phyloP scores from a whole-genome alignment of 1,284 basidiomycete genomes.

The Pascua sp. region DNA sequence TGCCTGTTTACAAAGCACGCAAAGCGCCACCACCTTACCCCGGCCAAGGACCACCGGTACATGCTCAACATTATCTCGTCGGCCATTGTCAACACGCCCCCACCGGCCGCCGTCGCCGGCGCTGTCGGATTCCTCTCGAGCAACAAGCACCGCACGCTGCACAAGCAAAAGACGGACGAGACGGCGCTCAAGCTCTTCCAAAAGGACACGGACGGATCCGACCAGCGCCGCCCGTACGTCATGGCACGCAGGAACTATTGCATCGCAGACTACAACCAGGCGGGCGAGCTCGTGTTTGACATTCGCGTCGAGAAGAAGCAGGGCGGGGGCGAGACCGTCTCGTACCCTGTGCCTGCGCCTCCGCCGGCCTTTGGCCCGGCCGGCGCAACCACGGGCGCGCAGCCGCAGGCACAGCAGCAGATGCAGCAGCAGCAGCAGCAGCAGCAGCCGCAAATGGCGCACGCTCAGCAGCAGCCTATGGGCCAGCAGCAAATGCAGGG shows the following conservation, averaged over 20 bases:
- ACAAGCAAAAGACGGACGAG: constrained; percentile 66
- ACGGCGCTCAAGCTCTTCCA: constrained; percentile 79
- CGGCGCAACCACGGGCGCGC: background rate
- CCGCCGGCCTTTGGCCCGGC: constrained; percentile 15
- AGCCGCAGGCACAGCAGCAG: too few species aligned
- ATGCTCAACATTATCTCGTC: constrained; percentile 66
- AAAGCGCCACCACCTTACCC: constrained; percentile 52
- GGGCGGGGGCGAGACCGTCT: constrained; percentile 70
- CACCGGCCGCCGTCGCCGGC: constrained; percentile 70
- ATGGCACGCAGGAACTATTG: constrained; percentile 84
- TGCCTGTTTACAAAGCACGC: constrained; percentile 61
- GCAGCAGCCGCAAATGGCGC: background rate
- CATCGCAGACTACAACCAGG: constrained; percentile 62
- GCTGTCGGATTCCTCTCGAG: constrained; percentile 76
- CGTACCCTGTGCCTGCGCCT: constrained; percentile 53
- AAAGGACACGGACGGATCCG: constrained; percentile 71
- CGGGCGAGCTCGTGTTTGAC: constrained; percentile 75
- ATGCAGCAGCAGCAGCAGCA: background rate
- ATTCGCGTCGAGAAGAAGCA: constrained; percentile 81
- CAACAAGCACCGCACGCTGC: constrained; percentile 80
- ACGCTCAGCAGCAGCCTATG: too few species aligned
- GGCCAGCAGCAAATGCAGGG: too few species aligned
- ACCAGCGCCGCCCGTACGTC: constrained; percentile 3
- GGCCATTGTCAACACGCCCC: constrained; percentile 57
- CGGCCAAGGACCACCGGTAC: constrained; percentile 68